Evolutionary conservation across 805 yeast genomes (phyloP).

Genomic region (Novakomyces olei): DNA sequence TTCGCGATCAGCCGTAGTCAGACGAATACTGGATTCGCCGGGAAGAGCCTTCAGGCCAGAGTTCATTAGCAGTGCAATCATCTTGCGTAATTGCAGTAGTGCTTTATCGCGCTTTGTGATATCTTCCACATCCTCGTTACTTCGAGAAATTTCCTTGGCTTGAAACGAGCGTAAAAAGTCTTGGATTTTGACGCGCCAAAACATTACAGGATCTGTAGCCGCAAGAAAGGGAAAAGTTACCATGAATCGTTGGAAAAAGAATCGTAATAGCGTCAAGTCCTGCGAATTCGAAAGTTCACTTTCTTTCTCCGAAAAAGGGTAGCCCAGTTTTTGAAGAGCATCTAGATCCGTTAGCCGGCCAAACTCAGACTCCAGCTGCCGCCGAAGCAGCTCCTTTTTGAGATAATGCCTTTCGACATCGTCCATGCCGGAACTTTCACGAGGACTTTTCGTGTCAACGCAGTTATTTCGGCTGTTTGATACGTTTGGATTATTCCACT

Average conservation of each 20-base stretch:
- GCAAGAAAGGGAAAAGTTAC: constrained; percentile 55
- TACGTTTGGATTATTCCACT: too few species aligned
- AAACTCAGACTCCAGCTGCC: constrained; percentile 42
- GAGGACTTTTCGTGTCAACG: too few species aligned
- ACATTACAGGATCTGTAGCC: constrained; percentile 28
- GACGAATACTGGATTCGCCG: too few species aligned
- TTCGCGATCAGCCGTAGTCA: too few species aligned
- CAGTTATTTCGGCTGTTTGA: too few species aligned
- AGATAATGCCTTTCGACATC: constrained; percentile 49
- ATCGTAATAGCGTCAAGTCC: constrained; percentile 34
- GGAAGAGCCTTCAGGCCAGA: constrained; percentile 53
- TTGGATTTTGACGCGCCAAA: constrained; percentile 67
- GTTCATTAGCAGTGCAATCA: constrained; percentile 46
- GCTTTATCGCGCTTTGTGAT: constrained; percentile 48
- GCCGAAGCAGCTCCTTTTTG: constrained; percentile 54
- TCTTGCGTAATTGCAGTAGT: constrained; percentile 35
- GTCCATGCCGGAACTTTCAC: too few species aligned
- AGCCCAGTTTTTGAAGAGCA: constrained; percentile 52
- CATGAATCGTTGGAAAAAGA: constrained; percentile 39
- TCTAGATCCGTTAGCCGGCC: constrained; percentile 33
- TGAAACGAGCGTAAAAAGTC: constrained; percentile 63
- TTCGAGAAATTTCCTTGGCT: constrained; percentile 42
- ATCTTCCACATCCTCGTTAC: constrained; percentile 54
- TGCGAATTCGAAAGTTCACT: constrained; percentile 5
- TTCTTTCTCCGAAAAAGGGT: constrained; percentile 34